Conservation (phyloP, 768 basidiomycete species). For the Clavaria fumosa region DNA sequence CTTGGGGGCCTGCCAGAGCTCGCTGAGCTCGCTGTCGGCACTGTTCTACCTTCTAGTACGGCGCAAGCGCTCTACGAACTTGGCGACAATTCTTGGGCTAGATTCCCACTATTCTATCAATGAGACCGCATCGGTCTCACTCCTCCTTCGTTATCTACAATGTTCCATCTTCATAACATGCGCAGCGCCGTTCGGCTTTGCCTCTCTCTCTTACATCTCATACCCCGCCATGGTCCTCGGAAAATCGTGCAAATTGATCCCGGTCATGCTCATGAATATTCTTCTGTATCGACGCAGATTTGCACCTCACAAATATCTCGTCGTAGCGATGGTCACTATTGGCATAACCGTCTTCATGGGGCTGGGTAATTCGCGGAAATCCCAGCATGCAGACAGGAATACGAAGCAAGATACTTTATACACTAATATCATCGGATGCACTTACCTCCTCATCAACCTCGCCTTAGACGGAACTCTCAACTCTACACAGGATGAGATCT, state of each 20-base stretch:
- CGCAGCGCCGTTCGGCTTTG: conserved; percentile 93
- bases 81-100: conserved; percentile 49
- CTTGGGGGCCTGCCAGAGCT: conserved; percentile 74
- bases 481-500: conserved; percentile 95
- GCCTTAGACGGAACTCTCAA: conserved; percentile 87
- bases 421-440: conserved; percentile 53
- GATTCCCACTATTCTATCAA: conserved; percentile 15
- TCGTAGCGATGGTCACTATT: conserved; percentile 80
- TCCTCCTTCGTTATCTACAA: conserved; percentile 67
- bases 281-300: conserved; percentile 86
- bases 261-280: conserved; percentile 96
- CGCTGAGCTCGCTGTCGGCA: conserved; percentile 61
- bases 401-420: conserved; percentile 26
- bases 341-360: conserved; percentile 95
- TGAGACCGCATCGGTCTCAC: conserved; percentile 19
- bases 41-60: conserved; percentile 59
- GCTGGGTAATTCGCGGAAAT: conserved; percentile 46
- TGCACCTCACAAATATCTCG: conserved; percentile 87
- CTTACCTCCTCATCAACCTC: conserved; percentile 74
- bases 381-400: conserved; percentile 22
- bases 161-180: conserved; percentile 78
- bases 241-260: conserved; percentile 98
- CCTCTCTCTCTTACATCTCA: conserved; percentile 86
- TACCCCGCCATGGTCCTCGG: conserved; percentile 99
- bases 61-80: conserved; percentile 34